A percentile compares a stretch with the other conserved stretches of the same genome.
phyloP scores from a whole-genome alignment of 2,329 filamentous ascomycete species.

The Fusarium lyarnte region DNA sequence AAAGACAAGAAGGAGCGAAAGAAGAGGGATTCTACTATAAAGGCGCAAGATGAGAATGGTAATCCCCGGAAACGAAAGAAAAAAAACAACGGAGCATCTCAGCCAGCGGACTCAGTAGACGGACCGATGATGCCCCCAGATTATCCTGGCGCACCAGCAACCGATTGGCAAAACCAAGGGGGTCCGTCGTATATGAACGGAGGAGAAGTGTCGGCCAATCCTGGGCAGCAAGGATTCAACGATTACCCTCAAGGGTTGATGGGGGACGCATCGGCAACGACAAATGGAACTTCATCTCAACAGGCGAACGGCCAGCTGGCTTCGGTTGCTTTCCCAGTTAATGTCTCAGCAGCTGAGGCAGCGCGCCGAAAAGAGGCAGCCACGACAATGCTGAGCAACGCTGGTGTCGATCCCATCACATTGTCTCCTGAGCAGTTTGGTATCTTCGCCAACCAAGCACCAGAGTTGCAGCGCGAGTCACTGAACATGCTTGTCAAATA shows the following conservation, averaged over 20 bases:
- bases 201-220: neutral
- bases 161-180: slow-evolving; percentile 12
- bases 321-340: slow-evolving; percentile 43
- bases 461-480: slow-evolving; percentile 63
- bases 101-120: slow-evolving; percentile 18
- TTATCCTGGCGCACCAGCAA: slow-evolving; percentile 6
- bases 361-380: slow-evolving; percentile 61
- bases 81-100: slow-evolving; percentile 37
- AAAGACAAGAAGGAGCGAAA: slow-evolving; percentile 42
- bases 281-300: slow-evolving; percentile 15
- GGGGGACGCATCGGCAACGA: slow-evolving; percentile 4
- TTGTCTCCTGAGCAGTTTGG: slow-evolving; percentile 65
- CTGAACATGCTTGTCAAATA: slow-evolving; percentile 66
- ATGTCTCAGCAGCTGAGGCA: slow-evolving; percentile 57
- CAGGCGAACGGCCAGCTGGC: slow-evolving; percentile 19
- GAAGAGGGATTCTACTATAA: slow-evolving; percentile 29
- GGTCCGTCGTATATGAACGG: slow-evolving; percentile 11
- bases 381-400: slow-evolving; percentile 56
- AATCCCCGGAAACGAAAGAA: slow-evolving; percentile 44
- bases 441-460: slow-evolving; percentile 69
- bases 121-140: slow-evolving; percentile 24
- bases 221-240: slow-evolving; percentile 11
- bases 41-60: slow-evolving; percentile 40
- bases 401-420: slow-evolving; percentile 61
- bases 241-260: slow-evolving; percentile 33